These are phyloP conservation scores for Ceratocystis huliohia DNA, from an alignment of 2,329 filamentous ascomycete species.

Conservation along the genomic window DNA sequence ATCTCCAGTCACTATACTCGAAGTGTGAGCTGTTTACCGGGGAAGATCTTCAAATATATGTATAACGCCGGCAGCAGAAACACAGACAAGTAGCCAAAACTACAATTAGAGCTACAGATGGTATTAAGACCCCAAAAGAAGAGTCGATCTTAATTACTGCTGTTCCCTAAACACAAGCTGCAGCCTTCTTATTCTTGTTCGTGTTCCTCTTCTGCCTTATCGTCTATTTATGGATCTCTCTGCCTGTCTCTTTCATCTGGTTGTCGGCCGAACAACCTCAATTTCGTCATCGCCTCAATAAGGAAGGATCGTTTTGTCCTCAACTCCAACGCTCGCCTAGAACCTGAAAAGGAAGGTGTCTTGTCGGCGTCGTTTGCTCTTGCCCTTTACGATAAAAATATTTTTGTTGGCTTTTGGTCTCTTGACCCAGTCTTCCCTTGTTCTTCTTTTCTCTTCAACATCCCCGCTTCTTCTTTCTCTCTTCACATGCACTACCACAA, in stretches of 20 bases:
- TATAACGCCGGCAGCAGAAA: no score
- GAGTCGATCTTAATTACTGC: no score
- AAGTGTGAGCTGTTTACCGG: no score
- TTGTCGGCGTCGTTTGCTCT: not conserved
- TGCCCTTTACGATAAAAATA: not conserved
- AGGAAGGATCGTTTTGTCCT: not conserved
- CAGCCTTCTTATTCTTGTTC: no score
- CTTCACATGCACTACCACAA: constrained; percentile 8
- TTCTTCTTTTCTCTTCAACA: not conserved
- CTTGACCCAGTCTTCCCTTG: not conserved
- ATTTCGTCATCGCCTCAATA: not conserved
- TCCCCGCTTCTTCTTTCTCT: not conserved
- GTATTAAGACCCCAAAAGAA: no score
- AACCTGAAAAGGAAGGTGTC: not conserved
- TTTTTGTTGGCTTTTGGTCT: not conserved
- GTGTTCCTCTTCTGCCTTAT: not conserved
- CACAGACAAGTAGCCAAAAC: no score
- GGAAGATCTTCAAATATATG: no score
- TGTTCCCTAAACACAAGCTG: no score
- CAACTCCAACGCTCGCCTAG: not conserved
- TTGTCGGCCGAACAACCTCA: not conserved
- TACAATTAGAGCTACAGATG: no score
- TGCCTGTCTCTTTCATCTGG: not conserved
- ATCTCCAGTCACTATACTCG: no score
- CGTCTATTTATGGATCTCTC: not conserved